These are phyloP conservation scores for Alternaria burnsii DNA, from an alignment of 2,329 filamentous ascomycete genomes.

Conservation along the genomic window DNA sequence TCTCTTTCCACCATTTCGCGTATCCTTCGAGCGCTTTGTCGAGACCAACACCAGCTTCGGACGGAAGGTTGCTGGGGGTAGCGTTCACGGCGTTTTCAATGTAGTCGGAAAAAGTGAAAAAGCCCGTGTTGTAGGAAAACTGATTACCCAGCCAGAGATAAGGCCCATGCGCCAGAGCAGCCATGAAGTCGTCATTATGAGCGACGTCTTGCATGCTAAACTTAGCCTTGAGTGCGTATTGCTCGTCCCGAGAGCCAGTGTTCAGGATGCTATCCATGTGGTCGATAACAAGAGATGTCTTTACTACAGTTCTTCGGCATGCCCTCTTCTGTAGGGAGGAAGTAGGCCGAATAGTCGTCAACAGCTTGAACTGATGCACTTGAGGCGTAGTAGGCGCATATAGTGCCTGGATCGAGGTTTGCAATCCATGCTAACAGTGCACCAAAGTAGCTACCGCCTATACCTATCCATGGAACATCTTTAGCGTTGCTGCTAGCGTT, in stretches of 20 bases:
- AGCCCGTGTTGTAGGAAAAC: neutral
- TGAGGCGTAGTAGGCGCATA: neutral
- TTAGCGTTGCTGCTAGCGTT: neutral
- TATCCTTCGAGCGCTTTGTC: slow-evolving; percentile 2
- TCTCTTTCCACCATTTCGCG: neutral
- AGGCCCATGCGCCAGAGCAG: neutral
- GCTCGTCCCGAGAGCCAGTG: neutral
- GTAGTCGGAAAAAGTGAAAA: neutral
- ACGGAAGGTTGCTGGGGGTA: neutral
- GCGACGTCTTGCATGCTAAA: neutral
- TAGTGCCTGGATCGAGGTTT: neutral
- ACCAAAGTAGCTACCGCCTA: neutral
- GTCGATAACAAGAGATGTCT: neutral
- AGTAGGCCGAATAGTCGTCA: neutral
- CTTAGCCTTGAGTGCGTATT: neutral
- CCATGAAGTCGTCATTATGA: slow-evolving; percentile 1
- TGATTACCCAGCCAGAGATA: slow-evolving; percentile 1
- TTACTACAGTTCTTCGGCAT: neutral
- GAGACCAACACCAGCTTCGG: neutral
- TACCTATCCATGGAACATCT: slow-evolving; percentile 1
- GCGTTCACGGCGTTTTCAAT: neutral
- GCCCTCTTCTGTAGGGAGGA: neutral
- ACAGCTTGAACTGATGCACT: neutral
- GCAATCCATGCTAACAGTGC: neutral
- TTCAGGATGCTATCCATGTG: neutral